Conservation (phyloP, 805 yeast genomes). For the Starmera dryadoides region DNA sequence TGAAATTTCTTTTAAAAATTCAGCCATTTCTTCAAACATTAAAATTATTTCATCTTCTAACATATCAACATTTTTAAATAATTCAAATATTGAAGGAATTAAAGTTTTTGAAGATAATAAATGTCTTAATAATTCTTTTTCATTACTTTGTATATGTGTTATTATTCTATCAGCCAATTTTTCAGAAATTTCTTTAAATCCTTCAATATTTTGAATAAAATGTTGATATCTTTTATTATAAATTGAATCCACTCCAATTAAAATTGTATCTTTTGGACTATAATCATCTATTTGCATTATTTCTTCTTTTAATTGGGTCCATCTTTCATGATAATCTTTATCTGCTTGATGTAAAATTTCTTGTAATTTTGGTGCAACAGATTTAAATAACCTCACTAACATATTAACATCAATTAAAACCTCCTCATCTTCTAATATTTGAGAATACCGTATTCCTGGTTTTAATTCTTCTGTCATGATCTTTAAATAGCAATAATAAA, state of each 20-base stretch:
- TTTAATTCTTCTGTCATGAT: background rate
- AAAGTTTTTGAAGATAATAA: constrained; percentile 3
- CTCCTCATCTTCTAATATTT: constrained; percentile 4
- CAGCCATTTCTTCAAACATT: constrained; percentile 4
- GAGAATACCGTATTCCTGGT: background rate
- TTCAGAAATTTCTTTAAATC: constrained; percentile 5
- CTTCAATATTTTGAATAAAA: constrained; percentile 1
- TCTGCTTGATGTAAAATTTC: background rate
- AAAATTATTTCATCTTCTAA: constrained; percentile 5
- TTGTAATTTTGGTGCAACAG: constrained; percentile 7
- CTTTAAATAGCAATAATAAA: background rate
- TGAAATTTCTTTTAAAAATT: constrained; percentile 1
- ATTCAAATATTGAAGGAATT: constrained; percentile 4
- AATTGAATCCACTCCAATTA: constrained; percentile 1
- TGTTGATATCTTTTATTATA: constrained; percentile 1
- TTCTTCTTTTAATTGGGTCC: constrained; percentile 2
- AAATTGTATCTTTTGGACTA: background rate
- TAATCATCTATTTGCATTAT: background rate
- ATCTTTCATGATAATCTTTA: background rate
- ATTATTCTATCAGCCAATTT: constrained; percentile 7
- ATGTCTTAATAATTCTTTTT: constrained; percentile 5
- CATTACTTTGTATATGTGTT: constrained; percentile 4
- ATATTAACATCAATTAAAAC: constrained; percentile 6
- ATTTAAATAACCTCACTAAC: constrained; percentile 6
- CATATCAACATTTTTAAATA: constrained; percentile 7